Percentiles rank a stretch among this genome's conserved stretches.
These are phyloP conservation scores for Vigna angularis DNA, from an alignment of 306 rosid genomes.

Conservation along the genomic window DNA sequence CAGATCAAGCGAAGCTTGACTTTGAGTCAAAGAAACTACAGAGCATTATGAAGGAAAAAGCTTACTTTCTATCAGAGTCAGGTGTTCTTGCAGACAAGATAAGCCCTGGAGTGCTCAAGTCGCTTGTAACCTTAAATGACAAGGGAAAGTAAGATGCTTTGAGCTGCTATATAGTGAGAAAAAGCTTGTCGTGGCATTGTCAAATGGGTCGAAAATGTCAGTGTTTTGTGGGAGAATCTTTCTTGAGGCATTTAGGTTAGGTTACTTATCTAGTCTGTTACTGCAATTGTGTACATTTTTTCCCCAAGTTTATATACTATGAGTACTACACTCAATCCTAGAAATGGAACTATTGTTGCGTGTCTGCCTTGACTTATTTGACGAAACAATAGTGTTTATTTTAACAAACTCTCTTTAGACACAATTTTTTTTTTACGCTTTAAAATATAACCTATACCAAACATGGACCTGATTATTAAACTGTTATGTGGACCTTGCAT, in stretches of 20 bases:
- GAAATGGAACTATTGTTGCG: neutral
- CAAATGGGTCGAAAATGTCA: neutral
- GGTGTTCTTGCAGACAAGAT: conserved; percentile 82
- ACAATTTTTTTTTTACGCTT: neutral
- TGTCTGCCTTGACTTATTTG: neutral
- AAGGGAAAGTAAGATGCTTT: conserved; percentile 58
- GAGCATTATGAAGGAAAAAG: conserved; percentile 80
- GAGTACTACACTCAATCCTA: neutral
- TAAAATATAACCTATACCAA: neutral
- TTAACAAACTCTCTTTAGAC: neutral
- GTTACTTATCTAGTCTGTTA: conserved; percentile 17
- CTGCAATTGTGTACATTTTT: neutral
- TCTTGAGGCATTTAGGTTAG: conserved; percentile 32
- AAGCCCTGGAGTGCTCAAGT: conserved; percentile 74
- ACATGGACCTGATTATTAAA: neutral
- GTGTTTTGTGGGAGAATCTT: conserved; percentile 19
- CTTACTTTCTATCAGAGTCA: conserved; percentile 74
- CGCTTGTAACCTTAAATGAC: conserved; percentile 78
- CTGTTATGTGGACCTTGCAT: neutral
- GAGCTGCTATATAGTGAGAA: neutral
- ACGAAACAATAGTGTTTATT: neutral
- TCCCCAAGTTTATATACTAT: neutral
- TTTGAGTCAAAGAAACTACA: conserved; percentile 80
- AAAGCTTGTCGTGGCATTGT: conserved; percentile 16
- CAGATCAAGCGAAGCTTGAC: conserved; percentile 81